Evolutionary conservation across 345 rosid species (phyloP).

Genomic region (Theobroma cacao): DNA sequence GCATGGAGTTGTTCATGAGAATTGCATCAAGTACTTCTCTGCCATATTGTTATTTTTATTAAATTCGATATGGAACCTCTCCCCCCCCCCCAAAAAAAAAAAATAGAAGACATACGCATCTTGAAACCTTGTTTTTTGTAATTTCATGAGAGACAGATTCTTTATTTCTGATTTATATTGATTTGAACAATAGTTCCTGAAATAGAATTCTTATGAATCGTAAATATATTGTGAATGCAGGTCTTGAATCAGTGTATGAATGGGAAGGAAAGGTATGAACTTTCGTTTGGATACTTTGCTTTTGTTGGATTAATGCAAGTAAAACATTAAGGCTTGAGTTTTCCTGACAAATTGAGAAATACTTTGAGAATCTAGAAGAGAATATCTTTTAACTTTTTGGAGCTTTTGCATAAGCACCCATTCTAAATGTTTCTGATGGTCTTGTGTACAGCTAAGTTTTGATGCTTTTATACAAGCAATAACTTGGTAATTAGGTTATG

Average conservation of each 20-base stretch:
- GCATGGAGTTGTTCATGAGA: conserved; percentile 73
- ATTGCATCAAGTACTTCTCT: conserved; percentile 75
- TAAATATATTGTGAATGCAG: conserved; percentile 40
- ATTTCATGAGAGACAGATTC: background rate
- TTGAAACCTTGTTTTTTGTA: background rate
- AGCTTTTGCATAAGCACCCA: background rate
- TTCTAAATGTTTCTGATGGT: background rate
- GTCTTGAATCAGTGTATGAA: conserved; percentile 78
- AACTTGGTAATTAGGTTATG: background rate
- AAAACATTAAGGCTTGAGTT: background rate
- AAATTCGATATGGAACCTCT: no score
- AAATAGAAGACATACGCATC: background rate
- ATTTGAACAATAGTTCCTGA: background rate
- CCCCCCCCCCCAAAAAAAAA: no score
- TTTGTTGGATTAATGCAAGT: background rate
- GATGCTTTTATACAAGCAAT: background rate
- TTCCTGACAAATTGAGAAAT: background rate
- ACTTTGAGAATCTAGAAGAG: background rate
- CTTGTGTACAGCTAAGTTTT: background rate
- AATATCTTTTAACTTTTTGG: background rate
- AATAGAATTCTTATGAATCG: background rate
- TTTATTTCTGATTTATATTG: conserved; percentile 1
- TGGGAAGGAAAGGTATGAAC: conserved; percentile 90
- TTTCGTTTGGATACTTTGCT: background rate
- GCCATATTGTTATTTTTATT: background rate